These are phyloP conservation scores for Mycena epipterygia DNA, from an alignment of 768 basidiomycete species.

Conservation along the genomic window DNA sequence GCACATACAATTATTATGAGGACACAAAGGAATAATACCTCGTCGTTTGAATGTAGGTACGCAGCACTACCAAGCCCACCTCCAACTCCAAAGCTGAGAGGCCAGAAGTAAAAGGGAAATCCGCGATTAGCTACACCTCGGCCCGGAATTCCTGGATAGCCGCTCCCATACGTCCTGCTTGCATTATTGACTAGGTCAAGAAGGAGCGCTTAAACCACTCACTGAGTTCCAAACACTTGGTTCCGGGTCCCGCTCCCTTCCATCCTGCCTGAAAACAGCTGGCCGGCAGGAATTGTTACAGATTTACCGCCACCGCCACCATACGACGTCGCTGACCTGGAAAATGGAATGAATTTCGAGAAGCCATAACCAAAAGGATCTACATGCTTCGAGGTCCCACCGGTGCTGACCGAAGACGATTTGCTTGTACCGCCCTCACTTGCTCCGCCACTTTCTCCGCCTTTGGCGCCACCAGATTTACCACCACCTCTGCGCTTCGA, in stretches of 20 bases:
- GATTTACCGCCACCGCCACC: slow-evolving; percentile 48
- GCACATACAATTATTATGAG: no score
- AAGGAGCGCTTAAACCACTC: not conserved
- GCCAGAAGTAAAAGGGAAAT: slow-evolving; percentile 66
- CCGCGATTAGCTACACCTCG: slow-evolving; percentile 50
- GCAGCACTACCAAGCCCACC: slow-evolving; percentile 35
- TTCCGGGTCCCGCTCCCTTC: slow-evolving; percentile 56
- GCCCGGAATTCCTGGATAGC: slow-evolving; percentile 55
- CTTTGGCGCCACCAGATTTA: slow-evolving; percentile 14
- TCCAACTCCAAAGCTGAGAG: slow-evolving; percentile 52
- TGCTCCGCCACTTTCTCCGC: not conserved
- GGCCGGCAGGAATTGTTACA: slow-evolving; percentile 47
- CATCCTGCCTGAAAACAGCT: slow-evolving; percentile 37
- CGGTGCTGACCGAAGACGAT: slow-evolving; percentile 4
- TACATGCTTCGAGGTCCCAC: slow-evolving; percentile 20
- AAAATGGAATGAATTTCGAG: not conserved
- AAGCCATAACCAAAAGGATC: not conserved
- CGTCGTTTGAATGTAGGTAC: slow-evolving; percentile 45
- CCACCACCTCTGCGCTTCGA: slow-evolving; percentile 30
- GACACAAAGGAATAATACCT: not conserved
- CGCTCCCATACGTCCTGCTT: slow-evolving; percentile 55
- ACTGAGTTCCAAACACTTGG: slow-evolving; percentile 50
- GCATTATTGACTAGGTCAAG: not conserved
- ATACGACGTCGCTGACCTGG: slow-evolving; percentile 44
- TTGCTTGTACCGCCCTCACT: not conserved